These are phyloP conservation scores for Talaromyces sp. DNA, from an alignment of 2,329 filamentous ascomycete species.

Conservation along the genomic window DNA sequence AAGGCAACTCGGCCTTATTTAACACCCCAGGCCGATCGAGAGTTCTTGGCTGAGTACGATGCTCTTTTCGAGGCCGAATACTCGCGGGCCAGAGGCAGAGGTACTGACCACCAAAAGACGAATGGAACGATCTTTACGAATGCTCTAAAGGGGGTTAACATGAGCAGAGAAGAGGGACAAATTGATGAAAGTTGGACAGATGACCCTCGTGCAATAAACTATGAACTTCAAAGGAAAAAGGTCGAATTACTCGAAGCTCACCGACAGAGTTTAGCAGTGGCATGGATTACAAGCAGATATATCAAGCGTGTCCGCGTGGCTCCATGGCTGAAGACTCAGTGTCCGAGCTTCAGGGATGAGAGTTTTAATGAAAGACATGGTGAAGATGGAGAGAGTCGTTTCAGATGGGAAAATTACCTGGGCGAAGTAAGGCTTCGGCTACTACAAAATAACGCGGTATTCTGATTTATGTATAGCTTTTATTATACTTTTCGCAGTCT, in stretches of 20 bases:
- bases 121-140: neutral
- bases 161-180: neutral
- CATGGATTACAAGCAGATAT: conserved; percentile 36
- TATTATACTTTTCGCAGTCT: conserved; percentile 30
- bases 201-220: neutral
- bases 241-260: conserved; percentile 29
- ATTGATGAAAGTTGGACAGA: neutral
- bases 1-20: conserved; percentile 32
- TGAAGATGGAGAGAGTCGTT: conserved; percentile 17
- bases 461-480: conserved; percentile 16
- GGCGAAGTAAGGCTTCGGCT: conserved; percentile 21
- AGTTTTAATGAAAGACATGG: conserved; percentile 23
- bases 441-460: neutral
- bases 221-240: conserved; percentile 9
- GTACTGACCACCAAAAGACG: conserved; percentile 13
- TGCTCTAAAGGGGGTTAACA: neutral
- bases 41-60: conserved; percentile 17
- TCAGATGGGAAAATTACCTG: conserved; percentile 30
- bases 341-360: conserved; percentile 17
- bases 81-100: conserved; percentile 21
- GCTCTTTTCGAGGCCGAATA: conserved; percentile 20
- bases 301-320: conserved; percentile 33
- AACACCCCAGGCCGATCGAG: conserved; percentile 25
- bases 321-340: conserved; percentile 22
- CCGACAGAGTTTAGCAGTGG: conserved; percentile 31